Percentiles rank a stretch among this genome's conserved stretches.
phyloP scores from a whole-genome alignment of 2,329 filamentous ascomycete species.

The Madurella mycetomatis region DNA sequence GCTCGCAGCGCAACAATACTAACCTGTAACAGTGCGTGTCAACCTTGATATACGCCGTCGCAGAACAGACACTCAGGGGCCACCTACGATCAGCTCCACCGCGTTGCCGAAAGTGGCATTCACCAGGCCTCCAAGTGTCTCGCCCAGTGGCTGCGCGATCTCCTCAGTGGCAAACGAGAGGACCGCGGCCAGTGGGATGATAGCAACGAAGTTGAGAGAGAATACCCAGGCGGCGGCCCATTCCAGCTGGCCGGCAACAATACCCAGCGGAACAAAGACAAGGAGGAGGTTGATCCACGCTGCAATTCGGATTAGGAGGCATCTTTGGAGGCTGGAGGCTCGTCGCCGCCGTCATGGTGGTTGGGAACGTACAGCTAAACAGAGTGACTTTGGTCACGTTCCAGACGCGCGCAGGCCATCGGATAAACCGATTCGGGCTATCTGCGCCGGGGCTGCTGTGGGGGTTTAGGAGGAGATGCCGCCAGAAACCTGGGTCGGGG shows the following conservation, averaged over 20 bases:
- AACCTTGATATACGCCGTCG: slow-evolving; percentile 33
- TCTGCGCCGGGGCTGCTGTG: slow-evolving; percentile 50
- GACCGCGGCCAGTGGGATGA: slow-evolving; percentile 69
- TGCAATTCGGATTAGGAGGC: slow-evolving; percentile 24
- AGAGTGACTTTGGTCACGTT: slow-evolving; percentile 55
- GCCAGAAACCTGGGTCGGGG: slow-evolving; percentile 24
- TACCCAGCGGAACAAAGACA: slow-evolving; percentile 68
- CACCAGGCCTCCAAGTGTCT: slow-evolving; percentile 67
- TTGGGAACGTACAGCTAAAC: slow-evolving; percentile 49
- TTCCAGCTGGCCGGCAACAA: slow-evolving; percentile 57
- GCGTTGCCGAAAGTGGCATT: slow-evolving; percentile 79
- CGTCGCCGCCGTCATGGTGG: neutral
- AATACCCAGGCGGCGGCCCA: slow-evolving; percentile 68
- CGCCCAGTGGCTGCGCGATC: slow-evolving; percentile 65
- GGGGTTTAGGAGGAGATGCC: slow-evolving; percentile 44
- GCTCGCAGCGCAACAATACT: slow-evolving; percentile 85
- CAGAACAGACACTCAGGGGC: no score
- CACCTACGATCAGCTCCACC: slow-evolving; percentile 63
- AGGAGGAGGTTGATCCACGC: slow-evolving; percentile 66
- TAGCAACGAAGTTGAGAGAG: slow-evolving; percentile 74
- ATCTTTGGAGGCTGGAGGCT: no score
- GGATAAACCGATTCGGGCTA: slow-evolving; percentile 43
- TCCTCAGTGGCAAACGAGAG: slow-evolving; percentile 76
- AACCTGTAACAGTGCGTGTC: slow-evolving; percentile 34
- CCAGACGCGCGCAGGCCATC: slow-evolving; percentile 46